A percentile compares a stretch with the other conserved stretches of the same genome.
phyloP scores from a whole-genome alignment of 2,329 filamentous ascomycete genomes.

The Cadophora malorum region DNA sequence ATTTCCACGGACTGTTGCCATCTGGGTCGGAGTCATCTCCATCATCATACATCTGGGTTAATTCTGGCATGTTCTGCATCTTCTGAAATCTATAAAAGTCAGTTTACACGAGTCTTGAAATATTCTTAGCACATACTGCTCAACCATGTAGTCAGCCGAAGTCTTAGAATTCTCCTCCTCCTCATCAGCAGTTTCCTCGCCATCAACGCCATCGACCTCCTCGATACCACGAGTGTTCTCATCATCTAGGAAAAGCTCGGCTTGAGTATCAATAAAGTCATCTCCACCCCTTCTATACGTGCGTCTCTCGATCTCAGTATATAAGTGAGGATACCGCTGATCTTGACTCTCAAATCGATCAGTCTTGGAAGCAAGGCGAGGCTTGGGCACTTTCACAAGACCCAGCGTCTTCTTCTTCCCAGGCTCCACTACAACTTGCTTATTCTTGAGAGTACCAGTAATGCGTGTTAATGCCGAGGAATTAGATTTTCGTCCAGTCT shows the following conservation, averaged over 20 bases:
- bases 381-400: not conserved
- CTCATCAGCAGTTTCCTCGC: slow-evolving; percentile 4
- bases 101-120: not conserved
- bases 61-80: slow-evolving; percentile 25
- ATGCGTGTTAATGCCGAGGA: not conserved
- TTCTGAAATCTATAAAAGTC: slow-evolving; percentile 27
- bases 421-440: not conserved
- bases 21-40: not conserved
- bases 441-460: not conserved
- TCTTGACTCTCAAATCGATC: slow-evolving; percentile 2
- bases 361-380: not conserved
- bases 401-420: not conserved
- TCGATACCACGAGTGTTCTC: not conserved
- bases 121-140: slow-evolving; percentile 13
- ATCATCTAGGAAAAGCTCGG: not conserved
- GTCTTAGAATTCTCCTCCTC: not conserved
- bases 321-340: not conserved
- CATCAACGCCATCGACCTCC: slow-evolving; percentile 13
- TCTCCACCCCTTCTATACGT: slow-evolving; percentile 18
- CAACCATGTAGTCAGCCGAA: slow-evolving; percentile 20
- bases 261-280: slow-evolving; percentile 10
- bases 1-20: slow-evolving; percentile 23
- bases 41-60: slow-evolving; percentile 25
- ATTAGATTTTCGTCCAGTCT: not conserved
- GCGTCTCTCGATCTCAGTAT: not conserved